These are phyloP conservation scores for Phaeoacremonium minimum DNA, from an alignment of 2,329 filamentous ascomycete species.

Conservation along the genomic window DNA sequence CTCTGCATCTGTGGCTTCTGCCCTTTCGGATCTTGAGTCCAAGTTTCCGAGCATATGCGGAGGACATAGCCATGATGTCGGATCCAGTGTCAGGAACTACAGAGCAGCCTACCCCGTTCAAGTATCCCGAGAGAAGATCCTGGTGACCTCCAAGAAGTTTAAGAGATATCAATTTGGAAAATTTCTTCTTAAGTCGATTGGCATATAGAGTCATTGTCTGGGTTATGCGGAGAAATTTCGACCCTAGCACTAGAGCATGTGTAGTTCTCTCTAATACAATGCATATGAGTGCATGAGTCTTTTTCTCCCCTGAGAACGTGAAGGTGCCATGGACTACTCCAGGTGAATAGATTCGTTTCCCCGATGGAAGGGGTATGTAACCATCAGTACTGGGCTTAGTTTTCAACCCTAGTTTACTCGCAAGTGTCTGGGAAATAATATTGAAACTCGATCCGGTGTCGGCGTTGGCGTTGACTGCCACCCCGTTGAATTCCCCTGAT, in stretches of 20 bases:
- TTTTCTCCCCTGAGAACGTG: conserved; percentile 1
- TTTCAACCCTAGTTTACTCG: too few species aligned
- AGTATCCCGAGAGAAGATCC: conserved; percentile 2
- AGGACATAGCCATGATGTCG: conserved; percentile 9
- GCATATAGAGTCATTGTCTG: conserved; percentile 3
- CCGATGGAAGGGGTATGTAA: background rate
- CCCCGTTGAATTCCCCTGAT: too few species aligned
- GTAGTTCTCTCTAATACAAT: conserved; percentile 3
- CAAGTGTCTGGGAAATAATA: too few species aligned
- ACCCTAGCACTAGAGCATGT: conserved; percentile 5
- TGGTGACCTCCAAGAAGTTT: conserved; percentile 2
- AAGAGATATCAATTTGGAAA: background rate
- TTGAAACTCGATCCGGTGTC: too few species aligned
- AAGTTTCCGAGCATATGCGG: conserved; percentile 2
- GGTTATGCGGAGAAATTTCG: conserved; percentile 2
- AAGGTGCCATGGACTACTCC: conserved; percentile 1
- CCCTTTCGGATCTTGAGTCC: background rate
- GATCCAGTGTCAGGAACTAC: conserved; percentile 10
- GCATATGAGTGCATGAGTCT: background rate
- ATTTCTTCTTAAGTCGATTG: conserved; percentile 1
- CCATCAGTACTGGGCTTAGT: background rate
- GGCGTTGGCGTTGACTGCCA: too few species aligned
- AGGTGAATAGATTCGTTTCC: background rate
- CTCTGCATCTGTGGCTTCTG: background rate
- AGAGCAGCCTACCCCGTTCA: conserved; percentile 1